These are phyloP conservation scores for Pulicaria dysenterica DNA, from an alignment of 129 eudicot genomes.

Conservation along the genomic window DNA sequence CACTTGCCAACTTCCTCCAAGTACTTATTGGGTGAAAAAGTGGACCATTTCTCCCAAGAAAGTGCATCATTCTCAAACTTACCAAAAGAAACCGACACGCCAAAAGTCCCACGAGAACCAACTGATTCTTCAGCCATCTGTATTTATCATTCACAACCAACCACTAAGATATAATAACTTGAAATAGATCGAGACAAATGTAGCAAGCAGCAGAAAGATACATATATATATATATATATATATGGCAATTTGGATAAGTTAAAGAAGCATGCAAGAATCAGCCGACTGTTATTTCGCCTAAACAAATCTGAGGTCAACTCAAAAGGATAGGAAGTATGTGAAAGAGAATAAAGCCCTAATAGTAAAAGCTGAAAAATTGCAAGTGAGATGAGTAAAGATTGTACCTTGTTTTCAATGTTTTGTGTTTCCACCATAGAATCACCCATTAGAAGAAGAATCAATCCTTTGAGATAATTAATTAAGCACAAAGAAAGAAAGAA, in stretches of 20 bases:
- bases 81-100: constrained; percentile 86
- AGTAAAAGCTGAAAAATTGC: constrained; percentile 12
- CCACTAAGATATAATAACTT: no score
- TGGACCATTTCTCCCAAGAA: constrained; percentile 97
- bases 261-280: no score
- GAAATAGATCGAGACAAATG: no score
- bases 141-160: no score
- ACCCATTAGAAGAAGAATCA: constrained; percentile 36
- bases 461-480: no score
- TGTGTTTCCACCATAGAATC: constrained; percentile 60
- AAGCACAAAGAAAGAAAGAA: neutral
- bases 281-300: no score
- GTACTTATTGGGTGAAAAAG: constrained; percentile 86
- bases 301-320: no score
- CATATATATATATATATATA: no score
- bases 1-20: constrained; percentile 85
- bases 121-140: constrained; percentile 70
- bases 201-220: no score
- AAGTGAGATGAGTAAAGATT: constrained; percentile 23
- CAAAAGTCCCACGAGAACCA: constrained; percentile 29
- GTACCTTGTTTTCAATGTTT: constrained; percentile 56
- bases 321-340: neutral
- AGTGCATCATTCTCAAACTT: constrained; percentile 86
- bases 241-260: no score
- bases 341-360: constrained; percentile 30